Conservation (phyloP, 163 green algal species). For the Volvox carteri region DNA sequence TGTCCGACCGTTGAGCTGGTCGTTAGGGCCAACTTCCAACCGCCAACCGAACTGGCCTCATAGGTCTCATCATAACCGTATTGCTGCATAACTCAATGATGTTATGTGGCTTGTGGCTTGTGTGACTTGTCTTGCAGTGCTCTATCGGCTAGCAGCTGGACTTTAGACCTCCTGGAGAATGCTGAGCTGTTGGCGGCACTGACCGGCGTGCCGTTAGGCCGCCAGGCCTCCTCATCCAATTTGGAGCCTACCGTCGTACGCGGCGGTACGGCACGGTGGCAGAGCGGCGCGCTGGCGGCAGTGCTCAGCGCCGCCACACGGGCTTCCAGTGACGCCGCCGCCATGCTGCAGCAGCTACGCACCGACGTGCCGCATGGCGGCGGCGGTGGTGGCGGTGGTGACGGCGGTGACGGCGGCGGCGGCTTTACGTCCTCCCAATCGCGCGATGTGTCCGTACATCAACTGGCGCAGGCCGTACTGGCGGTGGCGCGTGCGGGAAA, state of each 20-base stretch:
- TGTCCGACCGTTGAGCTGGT: no score
- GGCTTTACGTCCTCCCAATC: not conserved
- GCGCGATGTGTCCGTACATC: not conserved
- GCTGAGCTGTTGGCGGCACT: constrained; percentile 20
- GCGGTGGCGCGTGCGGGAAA: not conserved
- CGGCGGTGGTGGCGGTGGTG: no score
- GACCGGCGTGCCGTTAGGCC: constrained; percentile 14
- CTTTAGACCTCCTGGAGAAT: constrained; percentile 50
- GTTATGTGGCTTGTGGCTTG: no score
- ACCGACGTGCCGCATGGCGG: not conserved
- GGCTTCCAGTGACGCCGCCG: no score
- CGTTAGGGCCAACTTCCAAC: no score
- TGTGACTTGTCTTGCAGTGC: no score
- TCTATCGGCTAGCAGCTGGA: constrained; percentile 48
- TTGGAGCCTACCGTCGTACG: not conserved
- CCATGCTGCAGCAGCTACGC: not conserved
- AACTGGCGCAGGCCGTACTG: not conserved
- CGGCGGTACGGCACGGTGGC: not conserved
- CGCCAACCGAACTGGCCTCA: no score
- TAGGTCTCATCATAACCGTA: no score
- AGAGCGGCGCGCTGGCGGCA: not conserved
- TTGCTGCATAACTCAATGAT: no score
- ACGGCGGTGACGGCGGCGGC: no score
- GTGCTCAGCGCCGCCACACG: not conserved
- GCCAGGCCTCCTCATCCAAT: not conserved